Base-by-base conservation (phyloP, 805 yeast species). In the Lipomyces japonicus region DNA sequence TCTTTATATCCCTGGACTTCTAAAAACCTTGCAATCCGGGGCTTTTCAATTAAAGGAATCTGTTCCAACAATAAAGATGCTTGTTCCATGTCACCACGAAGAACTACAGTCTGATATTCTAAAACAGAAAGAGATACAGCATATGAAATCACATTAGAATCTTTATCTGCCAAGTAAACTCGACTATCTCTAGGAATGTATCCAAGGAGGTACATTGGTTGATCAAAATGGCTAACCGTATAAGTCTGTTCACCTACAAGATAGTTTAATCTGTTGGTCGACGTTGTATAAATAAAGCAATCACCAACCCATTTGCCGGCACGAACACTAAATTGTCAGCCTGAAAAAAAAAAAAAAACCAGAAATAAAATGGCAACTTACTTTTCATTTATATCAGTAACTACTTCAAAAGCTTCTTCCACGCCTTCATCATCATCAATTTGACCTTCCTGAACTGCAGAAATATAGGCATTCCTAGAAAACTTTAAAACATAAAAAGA, bases 261-360 rank as follows among this genome's bases (percentile, higher is more conserved):
- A 68, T 93, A 93, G 71, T 90, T 91, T 65, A 93, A 76, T 68
- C 97, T 81, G 71, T 89, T 87, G 22, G 95, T 76, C 18, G 81
- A 64, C 2, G 97, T 88, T 14, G 97, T 87, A 73, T 84, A 93
- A 46, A 93, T 80, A 67, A 91, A 90, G 40, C 93, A 97, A 72
- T 93, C 97, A 59, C 97, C 98, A 62, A 90, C 89, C 89, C 97
- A 93, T 68, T 82, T 84, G 63, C 97, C 97, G 25, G 95, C 83
- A 53, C 86, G 80, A 34, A 91, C 79, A 18, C 31, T 39, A 7
- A 25, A 25, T 19, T 7, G 9, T 5, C 32, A 23, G 6, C 28
- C 7, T 22, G 25, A 4, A 14, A n/a, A 21, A 6, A 7, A 23
- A 24, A 39, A 6, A 18, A 23, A n/a, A 18, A 34, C 21, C 21